Percentiles rank a stretch among this genome's conserved stretches.
phyloP scores from a whole-genome alignment of 306 rosid species.

The Pachyrhizus erosus region DNA sequence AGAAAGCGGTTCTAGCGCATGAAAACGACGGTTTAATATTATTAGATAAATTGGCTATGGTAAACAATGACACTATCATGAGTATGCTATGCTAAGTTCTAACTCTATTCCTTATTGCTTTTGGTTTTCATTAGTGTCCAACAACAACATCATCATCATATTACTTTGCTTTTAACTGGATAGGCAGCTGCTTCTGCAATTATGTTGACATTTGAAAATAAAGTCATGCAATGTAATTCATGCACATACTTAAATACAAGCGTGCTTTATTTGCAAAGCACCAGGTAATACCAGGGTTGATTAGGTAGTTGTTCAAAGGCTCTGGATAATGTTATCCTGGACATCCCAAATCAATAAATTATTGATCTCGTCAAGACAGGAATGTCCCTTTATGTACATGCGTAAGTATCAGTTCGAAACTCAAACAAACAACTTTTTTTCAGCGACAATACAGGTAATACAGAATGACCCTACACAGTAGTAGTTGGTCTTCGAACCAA shows the following conservation, averaged over 20 bases:
- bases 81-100: not conserved
- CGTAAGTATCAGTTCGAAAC: not conserved
- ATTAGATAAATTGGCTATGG: not conserved
- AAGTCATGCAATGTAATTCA: not conserved
- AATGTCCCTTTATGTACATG: not conserved
- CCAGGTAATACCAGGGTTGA: not conserved
- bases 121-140: not conserved
- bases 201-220: not conserved
- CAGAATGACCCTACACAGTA: not conserved
- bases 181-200: not conserved
- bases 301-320: not conserved
- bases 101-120: not conserved
- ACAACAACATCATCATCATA: not conserved
- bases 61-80: not conserved
- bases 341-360: not conserved
- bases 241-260: not conserved
- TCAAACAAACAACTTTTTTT: not conserved
- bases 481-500: conserved; percentile 26
- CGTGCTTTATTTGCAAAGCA: not conserved
- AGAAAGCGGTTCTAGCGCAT: not conserved
- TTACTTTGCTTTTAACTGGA: not conserved
- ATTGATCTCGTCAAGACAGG: not conserved
- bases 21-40: not conserved
- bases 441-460: not conserved
- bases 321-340: not conserved